Percentiles rank a stretch among this genome's conserved stretches.
Conservation (phyloP, 148 eudicot genomes). For the Spergularia bocconei region DNA sequence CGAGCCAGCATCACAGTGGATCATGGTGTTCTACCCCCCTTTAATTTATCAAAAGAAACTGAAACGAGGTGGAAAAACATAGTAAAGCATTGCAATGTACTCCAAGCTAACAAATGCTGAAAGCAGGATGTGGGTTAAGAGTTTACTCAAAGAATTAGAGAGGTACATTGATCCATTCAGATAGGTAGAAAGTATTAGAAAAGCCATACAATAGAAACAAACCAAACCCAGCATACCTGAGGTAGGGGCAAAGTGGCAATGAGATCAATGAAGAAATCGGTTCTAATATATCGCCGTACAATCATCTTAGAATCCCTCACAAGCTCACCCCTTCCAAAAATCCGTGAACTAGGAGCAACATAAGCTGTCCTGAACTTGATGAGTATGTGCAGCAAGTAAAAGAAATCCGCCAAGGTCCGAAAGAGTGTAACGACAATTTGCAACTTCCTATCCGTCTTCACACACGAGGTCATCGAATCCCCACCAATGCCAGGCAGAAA, state of each 20-base stretch:
- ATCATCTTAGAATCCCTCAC: conserved; percentile 93
- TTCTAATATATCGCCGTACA: conserved; percentile 67
- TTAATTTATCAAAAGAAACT: too few relatives aligned
- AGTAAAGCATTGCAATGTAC: background rate
- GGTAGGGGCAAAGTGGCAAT: conserved; percentile 97
- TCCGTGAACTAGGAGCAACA: conserved; percentile 92
- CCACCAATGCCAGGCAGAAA: conserved; percentile 68
- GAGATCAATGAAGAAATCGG: conserved; percentile 82
- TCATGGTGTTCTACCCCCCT: too few relatives aligned
- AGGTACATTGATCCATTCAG: background rate
- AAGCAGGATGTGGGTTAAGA: background rate
- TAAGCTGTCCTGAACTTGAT: conserved; percentile 93
- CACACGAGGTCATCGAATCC: conserved; percentile 52
- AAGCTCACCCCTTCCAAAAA: conserved; percentile 98
- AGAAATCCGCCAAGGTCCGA: conserved; percentile 80
- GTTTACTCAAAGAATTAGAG: background rate
- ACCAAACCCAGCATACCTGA: conserved; percentile 55
- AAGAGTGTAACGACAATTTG: conserved; percentile 72
- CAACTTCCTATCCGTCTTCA: conserved; percentile 61
- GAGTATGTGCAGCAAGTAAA: conserved; percentile 73
- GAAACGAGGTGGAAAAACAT: too few relatives aligned
- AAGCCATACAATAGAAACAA: background rate
- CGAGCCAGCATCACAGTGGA: background rate
- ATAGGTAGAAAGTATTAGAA: background rate
- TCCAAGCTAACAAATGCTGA: background rate